These are phyloP conservation scores for Craterostigma plantagineum DNA, from an alignment of 257 asterid genomes.

Conservation along the genomic window DNA sequence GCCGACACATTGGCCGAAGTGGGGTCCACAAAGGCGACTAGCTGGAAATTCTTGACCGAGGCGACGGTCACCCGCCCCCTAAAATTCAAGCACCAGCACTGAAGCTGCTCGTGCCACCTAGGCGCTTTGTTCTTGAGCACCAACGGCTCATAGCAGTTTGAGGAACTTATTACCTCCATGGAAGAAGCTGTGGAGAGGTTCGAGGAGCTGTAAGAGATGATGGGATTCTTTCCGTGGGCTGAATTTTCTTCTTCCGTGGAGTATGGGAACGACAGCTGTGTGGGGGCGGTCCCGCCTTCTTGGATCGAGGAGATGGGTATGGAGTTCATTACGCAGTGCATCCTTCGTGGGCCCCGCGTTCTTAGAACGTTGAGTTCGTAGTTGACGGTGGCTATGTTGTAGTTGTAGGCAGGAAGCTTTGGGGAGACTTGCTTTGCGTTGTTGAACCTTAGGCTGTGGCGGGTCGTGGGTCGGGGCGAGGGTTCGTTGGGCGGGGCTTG, in stretches of 20 bases:
- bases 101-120: background rate
- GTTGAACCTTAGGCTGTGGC: background rate
- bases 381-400: background rate
- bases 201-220: background rate
- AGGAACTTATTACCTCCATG: background rate
- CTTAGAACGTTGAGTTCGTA: background rate
- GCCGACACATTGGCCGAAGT: background rate
- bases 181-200: background rate
- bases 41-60: background rate
- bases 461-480: background rate
- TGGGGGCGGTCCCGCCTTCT: conserved; percentile 1
- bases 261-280: background rate
- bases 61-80: background rate
- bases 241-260: background rate
- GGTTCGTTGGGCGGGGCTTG: background rate
- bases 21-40: background rate
- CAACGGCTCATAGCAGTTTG: background rate
- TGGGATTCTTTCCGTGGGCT: background rate
- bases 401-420: background rate
- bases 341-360: background rate
- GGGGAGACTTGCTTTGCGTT: background rate
- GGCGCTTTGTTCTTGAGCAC: background rate
- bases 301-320: background rate
- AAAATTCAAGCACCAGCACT: conserved; percentile 1
- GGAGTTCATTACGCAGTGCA: background rate